Conservation (phyloP, 805 yeast genomes). For the Vanderwaltozyma polyspora region DNA sequence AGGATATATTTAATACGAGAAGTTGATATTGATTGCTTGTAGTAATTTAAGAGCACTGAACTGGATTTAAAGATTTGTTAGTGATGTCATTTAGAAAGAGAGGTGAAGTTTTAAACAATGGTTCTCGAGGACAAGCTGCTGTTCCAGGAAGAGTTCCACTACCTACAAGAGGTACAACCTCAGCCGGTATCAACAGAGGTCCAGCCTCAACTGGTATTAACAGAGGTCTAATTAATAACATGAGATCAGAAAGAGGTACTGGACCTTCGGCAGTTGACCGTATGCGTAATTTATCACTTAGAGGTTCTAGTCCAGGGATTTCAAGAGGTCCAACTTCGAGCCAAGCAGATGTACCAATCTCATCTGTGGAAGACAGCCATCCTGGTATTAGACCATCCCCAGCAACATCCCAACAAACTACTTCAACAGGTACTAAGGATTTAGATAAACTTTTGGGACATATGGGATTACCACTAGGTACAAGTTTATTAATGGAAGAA, state of each 20-base stretch:
- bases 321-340: not conserved
- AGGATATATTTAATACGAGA: not conserved
- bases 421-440: conserved; percentile 72
- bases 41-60: too few species aligned
- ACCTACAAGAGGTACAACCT: conserved; percentile 6
- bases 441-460: conserved; percentile 67
- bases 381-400: conserved; percentile 70
- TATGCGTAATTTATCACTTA: conserved; percentile 2
- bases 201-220: not conserved
- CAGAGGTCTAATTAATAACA: not conserved
- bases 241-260: not conserved
- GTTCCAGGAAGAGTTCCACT: conserved; percentile 14
- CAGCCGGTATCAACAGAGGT: not conserved
- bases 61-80: too few species aligned
- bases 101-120: conserved; percentile 33
- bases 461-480: conserved; percentile 77
- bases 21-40: not conserved
- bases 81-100: conserved; percentile 57
- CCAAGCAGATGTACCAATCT: not conserved
- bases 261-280: not conserved
- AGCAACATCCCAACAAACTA: conserved; percentile 55
- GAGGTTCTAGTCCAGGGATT: not conserved
- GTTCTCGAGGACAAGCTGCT: conserved; percentile 6
- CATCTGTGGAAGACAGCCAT: conserved; percentile 15
- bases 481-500: conserved; percentile 63